Evolutionary conservation across 2,329 filamentous ascomycete genomes (phyloP), one percentile per base, ranked within the genome.

Genomic region (Cucurbitaria berberidis): DNA sequence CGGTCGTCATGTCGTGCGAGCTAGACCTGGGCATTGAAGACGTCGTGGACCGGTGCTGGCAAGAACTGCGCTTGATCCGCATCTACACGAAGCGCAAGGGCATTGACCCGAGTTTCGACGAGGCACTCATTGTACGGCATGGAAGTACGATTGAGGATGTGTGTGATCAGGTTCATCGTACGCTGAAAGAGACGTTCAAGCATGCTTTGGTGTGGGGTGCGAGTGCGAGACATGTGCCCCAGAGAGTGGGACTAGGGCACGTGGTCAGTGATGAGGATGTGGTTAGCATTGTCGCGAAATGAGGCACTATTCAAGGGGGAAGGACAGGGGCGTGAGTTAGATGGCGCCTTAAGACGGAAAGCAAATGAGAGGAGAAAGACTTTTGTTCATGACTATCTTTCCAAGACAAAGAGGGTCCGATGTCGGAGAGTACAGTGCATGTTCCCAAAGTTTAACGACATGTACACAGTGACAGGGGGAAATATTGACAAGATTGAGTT

Each of bases 121-220:
- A 99, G 78, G 95, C 95, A 1, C 78, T 99, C 68, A 99, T 99
- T 71, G 95, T 99, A 62, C 84, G 96, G 53, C 87, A 82, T 72
- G 90, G 93, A 66, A 91, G 90, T 70, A 91, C 88, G 11, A 92
- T 99, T 70, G 95, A 98, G 78, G 93, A 99, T 76, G 95, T 99
- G 9, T 99, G 95, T 76, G 95, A 99, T 76, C 87, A 91, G 67
- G 90, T 99, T 63, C 95, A 99, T 78, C 84, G 95, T 57, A 95
- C 87, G 22, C 80, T 99, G 62, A 99, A 98, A 84, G 96, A 99
- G 59, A 96, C 92, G 4, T 99, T 98, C 84, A 99, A 98, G 81
- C 97, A 98, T 78, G 96, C 95, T 3, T 78, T 98, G 62, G 95
- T 99, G 0, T 99, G 96, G 96, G 95, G 95, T 4, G 93, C 93